phyloP scores from a whole-genome alignment of 768 basidiomycete species.

The Suillus hirtellus region DNA sequence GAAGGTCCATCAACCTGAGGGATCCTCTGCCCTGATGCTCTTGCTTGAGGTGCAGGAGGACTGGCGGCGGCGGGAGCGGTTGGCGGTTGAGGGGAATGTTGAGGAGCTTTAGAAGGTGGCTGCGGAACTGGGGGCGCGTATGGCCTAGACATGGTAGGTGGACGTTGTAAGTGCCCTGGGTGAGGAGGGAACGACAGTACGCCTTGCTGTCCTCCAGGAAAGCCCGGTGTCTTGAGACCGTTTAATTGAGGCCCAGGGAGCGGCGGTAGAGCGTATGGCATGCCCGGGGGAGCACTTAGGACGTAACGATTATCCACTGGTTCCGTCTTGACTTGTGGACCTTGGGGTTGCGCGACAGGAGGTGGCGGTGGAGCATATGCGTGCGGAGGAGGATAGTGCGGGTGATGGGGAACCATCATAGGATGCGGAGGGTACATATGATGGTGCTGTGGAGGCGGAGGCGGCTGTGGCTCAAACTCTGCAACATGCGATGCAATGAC shows the following conservation, averaged over 20 bases:
- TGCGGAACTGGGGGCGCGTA: conserved; percentile 26
- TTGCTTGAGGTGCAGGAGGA: conserved; percentile 4
- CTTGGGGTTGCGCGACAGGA: conserved; percentile 23
- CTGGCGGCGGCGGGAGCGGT: conserved; percentile 16
- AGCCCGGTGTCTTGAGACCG: conserved; percentile 48
- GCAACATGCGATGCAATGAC: conserved; percentile 94
- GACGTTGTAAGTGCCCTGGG: conserved; percentile 29
- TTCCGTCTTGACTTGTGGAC: conserved; percentile 69
- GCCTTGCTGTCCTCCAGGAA: conserved; percentile 60
- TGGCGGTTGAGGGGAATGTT: conserved; percentile 23
- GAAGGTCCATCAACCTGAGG: conserved; percentile 83
- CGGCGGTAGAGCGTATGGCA: conserved; percentile 56
- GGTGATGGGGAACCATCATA: conserved; percentile 55
- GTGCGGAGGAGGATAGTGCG: conserved; percentile 53
- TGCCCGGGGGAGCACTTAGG: conserved; percentile 43
- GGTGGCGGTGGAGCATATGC: conserved; percentile 50
- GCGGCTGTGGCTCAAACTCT: conserved; percentile 73
- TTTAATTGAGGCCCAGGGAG: conserved; percentile 67
- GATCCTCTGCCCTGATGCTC: conserved; percentile 38
- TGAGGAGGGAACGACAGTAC: conserved; percentile 54
- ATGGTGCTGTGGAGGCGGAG: conserved; percentile 47
- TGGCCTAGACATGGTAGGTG: conserved; percentile 21
- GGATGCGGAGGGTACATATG: conserved; percentile 61
- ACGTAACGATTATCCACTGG: conserved; percentile 72
- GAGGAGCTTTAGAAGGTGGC: conserved; percentile 13